A percentile compares a stretch with the other conserved stretches of the same genome.
Evolutionary conservation across 148 eudicot genomes (phyloP).

Genomic region (Rheum nobile): DNA sequence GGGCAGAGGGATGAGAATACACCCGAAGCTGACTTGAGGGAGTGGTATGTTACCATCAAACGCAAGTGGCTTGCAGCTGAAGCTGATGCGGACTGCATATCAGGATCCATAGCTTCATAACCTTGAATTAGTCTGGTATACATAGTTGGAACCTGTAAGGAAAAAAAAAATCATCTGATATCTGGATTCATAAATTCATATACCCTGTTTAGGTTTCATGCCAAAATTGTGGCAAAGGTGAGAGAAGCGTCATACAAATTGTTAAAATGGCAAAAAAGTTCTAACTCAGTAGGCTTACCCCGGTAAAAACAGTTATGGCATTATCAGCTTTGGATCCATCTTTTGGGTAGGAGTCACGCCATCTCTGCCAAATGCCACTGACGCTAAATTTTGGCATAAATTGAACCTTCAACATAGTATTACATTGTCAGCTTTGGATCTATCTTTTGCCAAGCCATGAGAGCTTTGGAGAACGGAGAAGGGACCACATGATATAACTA

Average conservation of each 20-base stretch:
- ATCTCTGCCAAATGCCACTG: conserved; percentile 97
- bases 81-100: conserved; percentile 49
- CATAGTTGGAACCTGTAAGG: conserved; percentile 89
- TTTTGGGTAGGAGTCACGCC: conserved; percentile 84
- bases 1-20: neutral
- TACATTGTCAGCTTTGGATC: conserved; percentile 2
- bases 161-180: neutral
- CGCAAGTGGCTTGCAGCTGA: conserved; percentile 81
- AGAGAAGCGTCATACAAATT: neutral
- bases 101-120: conserved; percentile 91
- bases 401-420: conserved; percentile 60
- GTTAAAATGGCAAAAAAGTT: neutral
- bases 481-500: neutral
- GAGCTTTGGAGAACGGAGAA: neutral
- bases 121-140: conserved; percentile 94
- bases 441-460: neutral
- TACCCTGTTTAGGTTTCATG: neutral
- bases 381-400: conserved; percentile 97
- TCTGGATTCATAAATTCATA: neutral
- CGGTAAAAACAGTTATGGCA: conserved; percentile 87
- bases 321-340: conserved; percentile 46
- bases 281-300: conserved; percentile 43
- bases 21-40: neutral
- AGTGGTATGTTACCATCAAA: conserved; percentile 55
- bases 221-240: neutral